Conservation (phyloP, 2,329 filamentous ascomycete species). For the Colletotrichum destructivum region DNA sequence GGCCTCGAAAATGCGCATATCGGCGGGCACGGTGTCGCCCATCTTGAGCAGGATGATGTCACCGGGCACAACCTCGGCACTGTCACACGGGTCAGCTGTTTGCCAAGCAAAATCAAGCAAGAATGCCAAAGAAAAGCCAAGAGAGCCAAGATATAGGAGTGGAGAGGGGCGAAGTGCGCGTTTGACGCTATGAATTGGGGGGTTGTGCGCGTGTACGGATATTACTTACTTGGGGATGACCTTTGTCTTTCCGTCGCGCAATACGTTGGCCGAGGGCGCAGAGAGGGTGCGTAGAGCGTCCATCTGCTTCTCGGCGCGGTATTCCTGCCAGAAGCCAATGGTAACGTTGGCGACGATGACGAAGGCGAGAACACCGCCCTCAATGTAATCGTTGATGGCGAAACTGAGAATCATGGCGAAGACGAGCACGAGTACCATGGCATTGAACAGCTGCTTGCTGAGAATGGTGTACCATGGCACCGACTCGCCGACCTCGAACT, state of each 20-base stretch:
- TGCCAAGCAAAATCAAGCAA: conserved; percentile 37
- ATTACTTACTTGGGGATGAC: conserved; percentile 70
- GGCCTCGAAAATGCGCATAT: conserved; percentile 78
- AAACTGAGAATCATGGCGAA: conserved; percentile 83
- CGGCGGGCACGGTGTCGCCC: conserved; percentile 82
- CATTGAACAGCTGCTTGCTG: conserved; percentile 81
- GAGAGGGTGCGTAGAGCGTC: conserved; percentile 74
- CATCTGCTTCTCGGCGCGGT: conserved; percentile 77
- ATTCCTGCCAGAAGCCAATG: conserved; percentile 78
- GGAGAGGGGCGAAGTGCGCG: neutral
- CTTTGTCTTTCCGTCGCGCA: conserved; percentile 71
- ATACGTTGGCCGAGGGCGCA: conserved; percentile 74
- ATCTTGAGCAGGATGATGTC: conserved; percentile 78
- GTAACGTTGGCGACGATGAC: conserved; percentile 79
- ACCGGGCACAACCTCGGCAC: conserved; percentile 77
- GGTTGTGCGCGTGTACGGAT: neutral
- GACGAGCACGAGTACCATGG: conserved; percentile 83
- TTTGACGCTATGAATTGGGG: neutral
- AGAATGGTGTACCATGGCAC: conserved; percentile 82
- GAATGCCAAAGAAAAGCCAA: conserved; percentile 1
- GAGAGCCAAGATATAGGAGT: conserved; percentile 15
- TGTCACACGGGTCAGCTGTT: conserved; percentile 49
- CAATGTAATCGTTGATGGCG: conserved; percentile 76
- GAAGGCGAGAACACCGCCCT: conserved; percentile 76
- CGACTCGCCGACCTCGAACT: conserved; percentile 77